Percentiles rank a stretch among this genome's conserved stretches.
Conservation (phyloP, 768 basidiomycete genomes). For the Boletus barrowsii region DNA sequence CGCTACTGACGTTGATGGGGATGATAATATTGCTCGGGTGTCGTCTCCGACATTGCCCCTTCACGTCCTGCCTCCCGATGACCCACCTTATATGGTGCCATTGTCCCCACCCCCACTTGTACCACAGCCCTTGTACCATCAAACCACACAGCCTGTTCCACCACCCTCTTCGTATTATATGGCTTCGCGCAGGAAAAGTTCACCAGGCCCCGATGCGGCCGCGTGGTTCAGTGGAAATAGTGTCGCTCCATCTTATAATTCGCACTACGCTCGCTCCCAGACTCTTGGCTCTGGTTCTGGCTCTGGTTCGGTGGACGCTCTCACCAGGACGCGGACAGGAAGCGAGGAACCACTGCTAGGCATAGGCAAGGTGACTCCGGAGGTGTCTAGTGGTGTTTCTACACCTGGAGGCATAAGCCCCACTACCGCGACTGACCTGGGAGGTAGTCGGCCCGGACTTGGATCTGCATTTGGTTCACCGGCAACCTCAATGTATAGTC, state of each 20-base stretch:
- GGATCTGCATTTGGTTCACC: conserved; percentile 33
- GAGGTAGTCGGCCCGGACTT: conserved; percentile 13
- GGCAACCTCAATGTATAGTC: conserved; percentile 18
- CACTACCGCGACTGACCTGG: conserved; percentile 3
- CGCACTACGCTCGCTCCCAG: conserved; percentile 28
- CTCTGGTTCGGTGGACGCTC: conserved; percentile 27
- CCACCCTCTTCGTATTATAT: conserved; percentile 28
- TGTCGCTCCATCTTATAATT: conserved; percentile 24
- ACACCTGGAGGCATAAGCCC: conserved; percentile 7
- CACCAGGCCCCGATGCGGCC: conserved; percentile 27
- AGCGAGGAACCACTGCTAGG: conserved; percentile 30
- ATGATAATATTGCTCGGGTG: conserved; percentile 8
- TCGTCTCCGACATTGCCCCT: conserved; percentile 28
- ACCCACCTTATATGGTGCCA: conserved; percentile 14
- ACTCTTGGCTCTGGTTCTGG: conserved; percentile 27
- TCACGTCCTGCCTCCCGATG: conserved; percentile 11
- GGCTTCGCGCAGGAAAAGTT: conserved; percentile 18
- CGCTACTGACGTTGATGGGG: conserved; percentile 6
- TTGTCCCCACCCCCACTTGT: conserved; percentile 27
- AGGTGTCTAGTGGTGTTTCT: conserved; percentile 3
- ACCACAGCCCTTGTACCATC: conserved; percentile 1
- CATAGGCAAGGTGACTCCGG: conserved; percentile 10
- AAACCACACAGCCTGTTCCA: conserved; percentile 10
- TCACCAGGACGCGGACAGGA: conserved; percentile 27
- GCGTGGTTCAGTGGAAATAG: conserved; percentile 26